Evolutionary conservation across 1,139 yeast species (phyloP).

Genomic region (Geotrichum macrosporum): DNA sequence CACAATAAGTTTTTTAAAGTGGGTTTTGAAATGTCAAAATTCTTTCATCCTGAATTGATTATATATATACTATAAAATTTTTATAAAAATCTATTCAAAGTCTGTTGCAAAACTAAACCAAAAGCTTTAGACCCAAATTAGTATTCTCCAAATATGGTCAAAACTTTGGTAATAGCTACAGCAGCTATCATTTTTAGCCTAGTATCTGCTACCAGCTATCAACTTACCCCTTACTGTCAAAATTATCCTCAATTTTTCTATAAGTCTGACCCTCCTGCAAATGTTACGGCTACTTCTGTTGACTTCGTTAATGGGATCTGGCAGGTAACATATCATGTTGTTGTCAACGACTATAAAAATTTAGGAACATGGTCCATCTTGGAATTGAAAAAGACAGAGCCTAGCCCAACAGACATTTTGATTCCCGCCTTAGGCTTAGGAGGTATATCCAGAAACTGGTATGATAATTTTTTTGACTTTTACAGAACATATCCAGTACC

Average conservation of each 20-base stretch:
- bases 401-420: slow-evolving; percentile 7
- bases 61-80: too few relatives aligned
- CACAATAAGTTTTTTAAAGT: too few relatives aligned
- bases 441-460: slow-evolving; percentile 3
- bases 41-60: too few relatives aligned
- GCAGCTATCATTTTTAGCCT: too few relatives aligned
- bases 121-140: too few relatives aligned
- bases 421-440: slow-evolving; percentile 6
- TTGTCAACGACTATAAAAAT: background rate
- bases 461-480: slow-evolving; percentile 20
- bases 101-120: too few relatives aligned
- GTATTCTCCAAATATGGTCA: too few relatives aligned
- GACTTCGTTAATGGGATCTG: slow-evolving; percentile 2
- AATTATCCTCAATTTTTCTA: background rate
- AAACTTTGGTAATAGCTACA: too few relatives aligned
- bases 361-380: background rate
- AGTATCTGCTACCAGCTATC: too few relatives aligned
- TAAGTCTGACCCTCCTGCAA: slow-evolving; percentile 3
- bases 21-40: too few relatives aligned
- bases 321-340: slow-evolving; percentile 11
- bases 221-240: slow-evolving; percentile 1
- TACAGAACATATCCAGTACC: slow-evolving; percentile 12
- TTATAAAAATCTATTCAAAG: too few relatives aligned
- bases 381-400: slow-evolving; percentile 12
- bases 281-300: slow-evolving; percentile 7